Base-by-base conservation (phyloP, 2,329 filamentous ascomycete genomes). In the Cladosporium sp. region DNA sequence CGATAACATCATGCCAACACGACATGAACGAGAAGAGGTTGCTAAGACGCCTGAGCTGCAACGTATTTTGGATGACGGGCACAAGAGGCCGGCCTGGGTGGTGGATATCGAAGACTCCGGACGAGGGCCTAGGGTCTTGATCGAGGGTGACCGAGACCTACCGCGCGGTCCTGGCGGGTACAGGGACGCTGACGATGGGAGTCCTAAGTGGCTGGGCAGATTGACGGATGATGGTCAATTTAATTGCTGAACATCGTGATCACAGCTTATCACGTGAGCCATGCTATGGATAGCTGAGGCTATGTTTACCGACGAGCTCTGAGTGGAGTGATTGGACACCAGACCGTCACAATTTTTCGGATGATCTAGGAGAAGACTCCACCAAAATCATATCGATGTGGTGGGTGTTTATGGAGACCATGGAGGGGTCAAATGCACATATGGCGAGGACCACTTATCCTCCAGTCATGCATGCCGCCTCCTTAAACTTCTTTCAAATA, bases 111-210 rank as follows among this genome's bases (percentile, higher is more conserved):
- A 65, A 26, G 30, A 66, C 39, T 66, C 65, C 13, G 68, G 64
- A 25, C 64, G 65, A 26, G 66, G 63, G 18, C 68, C 68, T 8
- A 64, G 59, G 25, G 46, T 67, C n/a, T 48, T 67, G 10, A 68
- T 67, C 28, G 68, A 69, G 32, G 60, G 61, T 11, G 65, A 67
- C n/a, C 32, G 58, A 32, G 43, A 62, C 18, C 62, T 68, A 16
- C 48, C 59, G 13, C n/a, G 34, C 16, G 59, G 59, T 3, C 59
- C 48, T 26, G 59, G 59, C 18, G 59, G 59, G 14, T 13, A 54
- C 32, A 21, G 46, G 59, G 28, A 13, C 10, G 36, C 18, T 43
- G 28, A 34, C 25, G 46, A 28, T n/a, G 14, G 13, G 14, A 48
- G 48, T 10, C 46, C 59, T 1, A 62, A 62, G 18, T 62, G 59